A percentile compares a stretch with the other conserved stretches of the same genome.
Evolutionary conservation across 2,329 filamentous ascomycete species (phyloP).

Genomic region (Zelopaecilomyces penicillatus): DNA sequence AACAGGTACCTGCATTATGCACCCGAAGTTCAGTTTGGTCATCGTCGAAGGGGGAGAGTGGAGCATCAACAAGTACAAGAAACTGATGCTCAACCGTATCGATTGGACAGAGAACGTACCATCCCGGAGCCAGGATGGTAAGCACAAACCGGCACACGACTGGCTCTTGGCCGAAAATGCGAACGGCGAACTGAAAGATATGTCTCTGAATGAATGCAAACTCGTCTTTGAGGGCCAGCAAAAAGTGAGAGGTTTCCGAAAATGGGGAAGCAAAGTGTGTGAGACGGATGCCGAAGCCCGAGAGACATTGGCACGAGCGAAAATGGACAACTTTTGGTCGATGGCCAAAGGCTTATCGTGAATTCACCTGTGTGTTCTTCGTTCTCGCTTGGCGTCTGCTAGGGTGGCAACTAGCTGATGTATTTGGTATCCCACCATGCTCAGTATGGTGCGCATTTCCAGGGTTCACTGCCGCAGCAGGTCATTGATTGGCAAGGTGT

Average conservation of each 20-base stretch:
- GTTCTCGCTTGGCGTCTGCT: too few species aligned
- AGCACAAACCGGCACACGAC: constrained; percentile 53
- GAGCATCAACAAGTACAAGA: constrained; percentile 77
- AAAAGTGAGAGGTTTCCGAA: constrained; percentile 71
- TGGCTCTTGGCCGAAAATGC: constrained; percentile 79
- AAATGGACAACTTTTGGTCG: constrained; percentile 95
- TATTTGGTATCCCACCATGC: too few species aligned
- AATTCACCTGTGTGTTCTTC: neutral
- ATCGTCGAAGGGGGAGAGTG: constrained; percentile 86
- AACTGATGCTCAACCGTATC: constrained; percentile 87
- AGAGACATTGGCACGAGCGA: constrained; percentile 67
- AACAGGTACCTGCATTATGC: constrained; percentile 84
- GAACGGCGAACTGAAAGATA: constrained; percentile 68
- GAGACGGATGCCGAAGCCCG: constrained; percentile 86
- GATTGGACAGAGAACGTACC: constrained; percentile 88
- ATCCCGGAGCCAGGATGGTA: constrained; percentile 53
- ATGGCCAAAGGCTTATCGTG: constrained; percentile 58
- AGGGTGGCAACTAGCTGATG: too few species aligned
- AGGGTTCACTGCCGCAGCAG: too few species aligned
- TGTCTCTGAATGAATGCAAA: constrained; percentile 72
- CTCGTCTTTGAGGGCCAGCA: constrained; percentile 88
- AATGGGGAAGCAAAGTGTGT: constrained; percentile 84
- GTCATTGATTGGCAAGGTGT: too few species aligned
- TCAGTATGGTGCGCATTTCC: too few species aligned
- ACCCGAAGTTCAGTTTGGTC: constrained; percentile 80